Percentiles rank a stretch among this genome's conserved stretches.
Conservation (phyloP, 352 stramenopile species). For the Aphanomyces cochlioides region DNA sequence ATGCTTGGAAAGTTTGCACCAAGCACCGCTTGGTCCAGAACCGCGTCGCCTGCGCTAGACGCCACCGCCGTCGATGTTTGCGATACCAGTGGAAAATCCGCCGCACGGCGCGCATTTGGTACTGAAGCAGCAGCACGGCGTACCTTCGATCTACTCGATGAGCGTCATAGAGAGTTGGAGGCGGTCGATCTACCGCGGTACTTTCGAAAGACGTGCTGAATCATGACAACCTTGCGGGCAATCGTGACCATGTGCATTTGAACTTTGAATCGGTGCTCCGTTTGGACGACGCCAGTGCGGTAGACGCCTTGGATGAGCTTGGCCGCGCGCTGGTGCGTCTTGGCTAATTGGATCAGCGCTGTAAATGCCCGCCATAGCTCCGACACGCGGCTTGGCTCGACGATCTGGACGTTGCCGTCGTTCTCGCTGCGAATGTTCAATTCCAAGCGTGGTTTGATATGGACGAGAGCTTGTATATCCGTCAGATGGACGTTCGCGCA, state of each 20-base stretch:
- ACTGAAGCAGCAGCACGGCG: background rate
- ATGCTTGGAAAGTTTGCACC: constrained; percentile 9
- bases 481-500: background rate
- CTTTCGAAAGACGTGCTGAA: constrained; percentile 12
- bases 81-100: constrained; percentile 14
- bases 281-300: constrained; percentile 12
- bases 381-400: background rate
- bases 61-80: background rate
- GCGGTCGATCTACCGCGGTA: background rate
- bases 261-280: constrained; percentile 25
- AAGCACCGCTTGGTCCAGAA: constrained; percentile 21
- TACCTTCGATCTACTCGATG: constrained; percentile 5
- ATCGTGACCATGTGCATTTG: constrained; percentile 3
- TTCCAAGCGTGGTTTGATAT: background rate
- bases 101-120: background rate
- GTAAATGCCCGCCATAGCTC: background rate
- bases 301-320: constrained; percentile 22
- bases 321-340: constrained; percentile 5
- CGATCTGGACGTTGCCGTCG: background rate
- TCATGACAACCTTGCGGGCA: constrained; percentile 8
- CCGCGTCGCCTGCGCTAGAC: constrained; percentile 1
- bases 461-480: background rate
- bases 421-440: background rate
- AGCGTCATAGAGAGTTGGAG: background rate
- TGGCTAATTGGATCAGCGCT: background rate